Evolutionary conservation across 192 early-diverging fungal genomes (phyloP), one percentile per base, ranked within the genome.

Genomic region (Gonapodya prolifera): DNA sequence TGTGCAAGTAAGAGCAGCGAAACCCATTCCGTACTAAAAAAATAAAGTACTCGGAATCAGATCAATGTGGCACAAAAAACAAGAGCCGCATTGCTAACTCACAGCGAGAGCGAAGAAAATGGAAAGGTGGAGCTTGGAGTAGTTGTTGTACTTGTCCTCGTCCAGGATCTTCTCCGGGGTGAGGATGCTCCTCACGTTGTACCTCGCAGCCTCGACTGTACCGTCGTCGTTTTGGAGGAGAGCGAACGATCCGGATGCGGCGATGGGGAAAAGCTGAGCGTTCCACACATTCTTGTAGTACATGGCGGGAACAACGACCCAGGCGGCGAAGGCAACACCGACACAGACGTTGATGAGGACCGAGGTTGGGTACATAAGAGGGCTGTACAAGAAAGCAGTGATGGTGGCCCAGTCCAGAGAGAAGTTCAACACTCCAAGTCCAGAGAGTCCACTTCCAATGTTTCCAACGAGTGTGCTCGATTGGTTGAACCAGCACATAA

Each of bases 351-450:
- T n/a, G n/a, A n/a, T n/a, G n/a, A n/a, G n/a, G n/a, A n/a, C n/a
- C n/a, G n/a, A n/a, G 86, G 77, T 92, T 93, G 80, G 87, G 78
- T n/a, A 83, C 83, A 73, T 84, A 84, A 0, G 88, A 87, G 2
- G 86, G 1, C 78, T 73, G 28, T 74, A 45, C 31, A 75, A 78
- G 35, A 36, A 36, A 75, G 35, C 1, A 85, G 81, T 34, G 85
- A n/a, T n/a, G n/a, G n/a, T n/a, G n/a, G n/a, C n/a, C 91, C 89
- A 92, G 77, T 91, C 91, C 35, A 92, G 84, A 23, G 87, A 80
- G 29, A 92, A 70, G 35, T 85, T 80, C 8, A 84, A 71, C 45
- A 91, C 83, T 73, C 89, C 87, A 1, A 87, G 76, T 61, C 90
- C 90, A 69, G 75, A 78, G 71, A 80, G 78, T 45, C 79, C 83